phyloP scores from a whole-genome alignment of 441 rosid genomes.

The Heliophila coronopifolia region DNA sequence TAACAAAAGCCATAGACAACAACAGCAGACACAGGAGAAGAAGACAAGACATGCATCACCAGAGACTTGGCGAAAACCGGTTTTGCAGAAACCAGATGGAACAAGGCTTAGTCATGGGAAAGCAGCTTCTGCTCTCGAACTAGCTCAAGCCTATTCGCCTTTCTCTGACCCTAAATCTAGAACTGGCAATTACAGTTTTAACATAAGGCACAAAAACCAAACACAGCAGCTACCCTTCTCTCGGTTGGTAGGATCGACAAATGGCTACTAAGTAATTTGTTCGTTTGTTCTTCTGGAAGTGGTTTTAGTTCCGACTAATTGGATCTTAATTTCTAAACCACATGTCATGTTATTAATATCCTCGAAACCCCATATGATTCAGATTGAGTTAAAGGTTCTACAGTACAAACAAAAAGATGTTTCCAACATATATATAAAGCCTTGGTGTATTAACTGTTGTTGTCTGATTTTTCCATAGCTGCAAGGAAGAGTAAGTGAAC shows the following conservation, averaged over 20 bases:
- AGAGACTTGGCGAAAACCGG: constrained; percentile 71
- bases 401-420: not conserved
- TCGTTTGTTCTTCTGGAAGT: constrained; percentile 8
- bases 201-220: constrained; percentile 38
- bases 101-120: constrained; percentile 48
- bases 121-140: constrained; percentile 74
- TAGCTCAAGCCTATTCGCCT: constrained; percentile 71
- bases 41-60: constrained; percentile 67
- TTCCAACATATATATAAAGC: constrained; percentile 14
- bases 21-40: constrained; percentile 40
- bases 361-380: not conserved
- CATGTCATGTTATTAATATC: not conserved
- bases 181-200: constrained; percentile 34
- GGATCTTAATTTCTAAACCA: constrained; percentile 3
- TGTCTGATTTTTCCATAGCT: constrained; percentile 81
- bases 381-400: not conserved
- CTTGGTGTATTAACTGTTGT: no score
- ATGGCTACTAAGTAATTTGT: constrained; percentile 49
- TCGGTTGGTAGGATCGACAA: constrained; percentile 44
- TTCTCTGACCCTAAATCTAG: constrained; percentile 49
- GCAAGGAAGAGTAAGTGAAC: constrained; percentile 24
- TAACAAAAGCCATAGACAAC: constrained; percentile 43
- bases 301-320: constrained; percentile 29
- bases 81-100: constrained; percentile 47
- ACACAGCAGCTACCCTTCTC: constrained; percentile 50